Evolutionary conservation across 176 grass and related monocot species (phyloP).

Genomic region (Neostapfia colusana): DNA sequence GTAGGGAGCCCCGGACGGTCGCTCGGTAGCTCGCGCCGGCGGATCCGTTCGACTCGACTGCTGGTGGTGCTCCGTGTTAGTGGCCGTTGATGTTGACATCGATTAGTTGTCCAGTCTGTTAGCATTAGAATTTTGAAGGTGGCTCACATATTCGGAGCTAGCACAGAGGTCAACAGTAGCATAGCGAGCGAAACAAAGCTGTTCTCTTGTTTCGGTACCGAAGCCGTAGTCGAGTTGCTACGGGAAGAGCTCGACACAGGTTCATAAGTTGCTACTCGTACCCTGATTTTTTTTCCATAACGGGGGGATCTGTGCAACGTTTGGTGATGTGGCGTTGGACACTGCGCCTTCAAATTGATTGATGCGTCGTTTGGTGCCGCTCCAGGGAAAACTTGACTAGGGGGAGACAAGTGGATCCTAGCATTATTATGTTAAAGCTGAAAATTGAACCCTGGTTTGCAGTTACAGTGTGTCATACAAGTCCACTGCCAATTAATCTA

Average conservation of each 20-base stretch:
- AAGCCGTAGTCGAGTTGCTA: neutral
- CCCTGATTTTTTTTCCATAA: neutral
- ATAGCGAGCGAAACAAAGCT: neutral
- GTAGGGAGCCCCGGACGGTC: neutral
- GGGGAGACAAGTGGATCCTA: neutral
- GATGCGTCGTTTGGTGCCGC: neutral
- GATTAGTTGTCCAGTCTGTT: neutral
- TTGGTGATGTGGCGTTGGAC: neutral
- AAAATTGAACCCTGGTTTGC: neutral
- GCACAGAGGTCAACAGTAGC: neutral
- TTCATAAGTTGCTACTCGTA: no score
- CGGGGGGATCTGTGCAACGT: neutral
- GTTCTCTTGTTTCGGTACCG: neutral
- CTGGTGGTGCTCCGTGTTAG: neutral
- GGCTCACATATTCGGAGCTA: neutral
- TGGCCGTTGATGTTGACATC: neutral
- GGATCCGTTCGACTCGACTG: neutral
- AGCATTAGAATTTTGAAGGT: neutral
- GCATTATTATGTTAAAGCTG: neutral
- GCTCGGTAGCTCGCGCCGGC: neutral
- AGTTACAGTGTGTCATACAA: neutral
- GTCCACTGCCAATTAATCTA: neutral
- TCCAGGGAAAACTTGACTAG: neutral
- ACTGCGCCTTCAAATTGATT: neutral
- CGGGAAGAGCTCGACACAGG: neutral